Conservation (phyloP, 306 rosid species). For the Nissolia schottii region DNA sequence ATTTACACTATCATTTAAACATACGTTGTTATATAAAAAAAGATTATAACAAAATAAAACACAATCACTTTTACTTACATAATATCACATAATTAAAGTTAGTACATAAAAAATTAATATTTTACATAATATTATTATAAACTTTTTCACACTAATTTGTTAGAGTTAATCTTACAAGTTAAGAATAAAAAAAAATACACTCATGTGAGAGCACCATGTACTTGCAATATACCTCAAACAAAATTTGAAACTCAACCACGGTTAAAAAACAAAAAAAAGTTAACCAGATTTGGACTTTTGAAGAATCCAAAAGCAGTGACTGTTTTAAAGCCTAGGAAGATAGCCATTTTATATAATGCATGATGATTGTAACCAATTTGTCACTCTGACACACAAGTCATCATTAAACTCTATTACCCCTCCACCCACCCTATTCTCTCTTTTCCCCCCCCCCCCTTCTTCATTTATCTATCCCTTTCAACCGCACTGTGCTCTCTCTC, state of each 20-base stretch:
- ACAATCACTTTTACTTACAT: no score
- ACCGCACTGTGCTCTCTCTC: neutral
- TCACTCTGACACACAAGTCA: conserved; percentile 55
- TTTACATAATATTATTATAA: no score
- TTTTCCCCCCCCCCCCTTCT: conserved; percentile 13
- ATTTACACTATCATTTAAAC: no score
- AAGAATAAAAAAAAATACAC: no score
- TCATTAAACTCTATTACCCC: conserved; percentile 63
- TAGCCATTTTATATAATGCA: conserved; percentile 28
- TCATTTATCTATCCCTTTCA: conserved; percentile 20
- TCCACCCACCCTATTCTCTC: conserved; percentile 16
- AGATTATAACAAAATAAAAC: no score
- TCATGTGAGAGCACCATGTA: no score
- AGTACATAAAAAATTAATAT: no score
- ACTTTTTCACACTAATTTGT: no score
- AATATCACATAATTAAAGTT: no score
- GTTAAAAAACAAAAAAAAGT: conserved; percentile 33
- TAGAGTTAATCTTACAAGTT: no score
- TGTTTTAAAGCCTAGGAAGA: conserved; percentile 1
- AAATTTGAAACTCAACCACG: conserved; percentile 15
- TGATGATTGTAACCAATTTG: conserved; percentile 61
- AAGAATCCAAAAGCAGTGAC: neutral
- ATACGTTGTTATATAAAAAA: no score
- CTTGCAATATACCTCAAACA: no score
- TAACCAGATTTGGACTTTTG: conserved; percentile 18